Percentiles rank a stretch among this genome's conserved stretches.
phyloP scores from a whole-genome alignment of 306 rosid species.

The Castanea mollissima region DNA sequence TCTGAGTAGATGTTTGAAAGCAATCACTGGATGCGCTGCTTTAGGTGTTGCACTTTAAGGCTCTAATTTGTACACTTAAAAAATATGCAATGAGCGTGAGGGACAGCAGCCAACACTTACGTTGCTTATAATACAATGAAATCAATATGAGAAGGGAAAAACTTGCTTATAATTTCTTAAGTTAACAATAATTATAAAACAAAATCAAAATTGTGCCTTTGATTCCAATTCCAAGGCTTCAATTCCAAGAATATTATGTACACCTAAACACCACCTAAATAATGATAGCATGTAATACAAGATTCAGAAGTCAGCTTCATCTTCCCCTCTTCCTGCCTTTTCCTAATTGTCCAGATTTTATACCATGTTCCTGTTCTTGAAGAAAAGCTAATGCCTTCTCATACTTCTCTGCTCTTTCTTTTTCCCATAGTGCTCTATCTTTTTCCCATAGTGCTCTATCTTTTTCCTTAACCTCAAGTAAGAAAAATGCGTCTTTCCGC shows the following conservation, averaged over 20 bases:
- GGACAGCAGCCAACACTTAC: no score
- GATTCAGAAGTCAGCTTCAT: neutral
- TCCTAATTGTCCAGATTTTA: conserved; percentile 87
- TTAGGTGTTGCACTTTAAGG: no score
- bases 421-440: no score
- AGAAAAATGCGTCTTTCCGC: conserved; percentile 76
- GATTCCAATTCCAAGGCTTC: neutral
- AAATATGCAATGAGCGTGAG: no score
- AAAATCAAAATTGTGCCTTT: neutral
- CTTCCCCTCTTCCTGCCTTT: conserved; percentile 76
- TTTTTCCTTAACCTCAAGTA: conserved; percentile 61
- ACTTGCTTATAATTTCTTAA: no score
- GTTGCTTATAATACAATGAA: no score
- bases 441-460: conserved; percentile 7
- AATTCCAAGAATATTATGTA: neutral
- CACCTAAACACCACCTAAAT: neutral
- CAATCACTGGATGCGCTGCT: no score
- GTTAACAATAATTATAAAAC: neutral
- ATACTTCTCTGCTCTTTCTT: no score
- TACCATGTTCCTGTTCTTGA: conserved; percentile 59
- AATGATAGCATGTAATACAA: neutral
- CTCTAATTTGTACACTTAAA: no score
- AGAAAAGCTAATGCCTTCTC: no score
- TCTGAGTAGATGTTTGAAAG: no score
- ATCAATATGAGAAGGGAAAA: no score